Percentiles rank a stretch among this genome's conserved stretches.
phyloP scores from a whole-genome alignment of 495 filamentous ascomycete genomes.

The Penicillium fimorum region DNA sequence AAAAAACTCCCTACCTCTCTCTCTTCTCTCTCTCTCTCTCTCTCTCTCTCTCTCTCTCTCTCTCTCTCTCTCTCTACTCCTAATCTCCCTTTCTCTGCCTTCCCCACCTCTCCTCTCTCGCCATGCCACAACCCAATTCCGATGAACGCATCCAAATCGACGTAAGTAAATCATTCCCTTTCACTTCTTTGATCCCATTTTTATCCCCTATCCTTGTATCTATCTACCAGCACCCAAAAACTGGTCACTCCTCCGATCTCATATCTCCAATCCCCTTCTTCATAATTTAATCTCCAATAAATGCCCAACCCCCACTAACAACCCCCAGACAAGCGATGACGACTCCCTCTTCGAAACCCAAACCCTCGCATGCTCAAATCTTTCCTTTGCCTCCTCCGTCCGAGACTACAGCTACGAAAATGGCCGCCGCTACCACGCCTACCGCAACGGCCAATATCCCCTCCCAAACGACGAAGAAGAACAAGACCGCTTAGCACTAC shows the following conservation, averaged over 20 bases:
- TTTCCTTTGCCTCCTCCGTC: constrained; percentile 47
- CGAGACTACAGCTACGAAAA: constrained; percentile 55
- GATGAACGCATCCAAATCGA: constrained; percentile 41
- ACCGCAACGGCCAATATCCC: constrained; percentile 53
- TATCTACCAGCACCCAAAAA: not conserved
- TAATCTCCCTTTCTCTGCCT: not conserved
- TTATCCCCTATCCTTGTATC: not conserved
- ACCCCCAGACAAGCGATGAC: constrained; percentile 41
- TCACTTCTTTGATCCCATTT: not conserved
- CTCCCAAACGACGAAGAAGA: constrained; percentile 62
- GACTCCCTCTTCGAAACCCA: constrained; percentile 40
- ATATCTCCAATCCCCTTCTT: not conserved
- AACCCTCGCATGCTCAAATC: constrained; percentile 40
- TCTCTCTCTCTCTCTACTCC: not conserved
- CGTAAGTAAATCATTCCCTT: constrained; percentile 26
- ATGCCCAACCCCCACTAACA: constrained; percentile 1
- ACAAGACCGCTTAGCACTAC: constrained; percentile 65
- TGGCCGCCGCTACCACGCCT: constrained; percentile 62
- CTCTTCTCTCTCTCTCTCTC: constrained; percentile 1
- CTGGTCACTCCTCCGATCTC: not conserved
- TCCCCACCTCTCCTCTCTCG: not conserved
- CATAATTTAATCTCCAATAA: not conserved
- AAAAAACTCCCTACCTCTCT: not conserved
- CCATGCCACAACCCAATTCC: constrained; percentile 37
- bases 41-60: too few relatives aligned